A percentile compares a stretch with the other conserved stretches of the same genome.
Conservation (phyloP, 768 basidiomycete genomes). For the Kwoniella newhampshirensis region DNA sequence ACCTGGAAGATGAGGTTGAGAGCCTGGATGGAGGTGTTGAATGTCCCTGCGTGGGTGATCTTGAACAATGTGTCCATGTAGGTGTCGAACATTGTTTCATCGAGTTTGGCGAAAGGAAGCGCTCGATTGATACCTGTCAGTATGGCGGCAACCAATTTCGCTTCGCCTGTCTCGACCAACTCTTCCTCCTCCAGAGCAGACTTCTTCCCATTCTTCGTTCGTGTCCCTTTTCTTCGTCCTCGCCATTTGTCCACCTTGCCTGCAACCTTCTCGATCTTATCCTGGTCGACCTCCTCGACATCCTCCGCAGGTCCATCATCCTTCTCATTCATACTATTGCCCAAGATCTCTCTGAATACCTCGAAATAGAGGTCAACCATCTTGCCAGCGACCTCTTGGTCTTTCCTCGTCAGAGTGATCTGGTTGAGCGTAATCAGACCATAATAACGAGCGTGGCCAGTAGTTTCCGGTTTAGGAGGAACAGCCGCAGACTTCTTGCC, state of each 20-base stretch:
- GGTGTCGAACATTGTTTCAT: conserved; percentile 70
- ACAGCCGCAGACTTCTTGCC: conserved; percentile 50
- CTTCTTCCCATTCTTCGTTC: conserved; percentile 44
- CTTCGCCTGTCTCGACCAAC: conserved; percentile 72
- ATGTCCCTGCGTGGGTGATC: conserved; percentile 92
- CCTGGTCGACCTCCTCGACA: conserved; percentile 47
- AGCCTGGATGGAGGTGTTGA: conserved; percentile 93
- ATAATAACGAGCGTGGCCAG: conserved; percentile 81
- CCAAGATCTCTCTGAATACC: conserved; percentile 83
- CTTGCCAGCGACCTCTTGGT: conserved; percentile 70
- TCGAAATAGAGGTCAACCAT: conserved; percentile 91
- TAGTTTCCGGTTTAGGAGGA: conserved; percentile 33
- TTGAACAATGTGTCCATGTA: conserved; percentile 92
- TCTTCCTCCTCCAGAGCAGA: conserved; percentile 50
- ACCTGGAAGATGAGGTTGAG: conserved; percentile 86
- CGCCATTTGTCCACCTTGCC: conserved; percentile 54
- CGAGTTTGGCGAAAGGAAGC: conserved; percentile 83
- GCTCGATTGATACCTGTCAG: conserved; percentile 94
- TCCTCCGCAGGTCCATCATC: conserved; percentile 29
- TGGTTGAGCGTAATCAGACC: conserved; percentile 93
- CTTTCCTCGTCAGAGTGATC: conserved; percentile 67
- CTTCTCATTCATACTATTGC: conserved; percentile 57
- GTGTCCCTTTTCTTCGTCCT: conserved; percentile 51
- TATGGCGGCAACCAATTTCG: conserved; percentile 81
- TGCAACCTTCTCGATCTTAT: conserved; percentile 55